Conservation (phyloP, 129 eudicot species). For the Centella asiatica region DNA sequence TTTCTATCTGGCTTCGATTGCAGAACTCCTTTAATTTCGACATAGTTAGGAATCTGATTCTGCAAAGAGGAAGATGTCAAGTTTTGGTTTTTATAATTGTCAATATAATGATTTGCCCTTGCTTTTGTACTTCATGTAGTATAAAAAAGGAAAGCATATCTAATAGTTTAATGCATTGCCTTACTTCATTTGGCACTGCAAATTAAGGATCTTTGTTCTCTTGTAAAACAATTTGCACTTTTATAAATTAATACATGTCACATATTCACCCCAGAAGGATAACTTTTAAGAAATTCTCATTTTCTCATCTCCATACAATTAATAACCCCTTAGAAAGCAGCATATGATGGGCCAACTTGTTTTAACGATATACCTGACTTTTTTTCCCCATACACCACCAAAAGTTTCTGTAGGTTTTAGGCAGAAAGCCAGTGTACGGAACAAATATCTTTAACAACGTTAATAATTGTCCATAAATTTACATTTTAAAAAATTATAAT, state of each 20-base stretch:
- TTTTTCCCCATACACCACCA: too few relatives aligned
- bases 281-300: too few relatives aligned
- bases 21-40: constrained; percentile 10
- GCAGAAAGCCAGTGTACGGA: too few relatives aligned
- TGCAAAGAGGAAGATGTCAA: constrained; percentile 24
- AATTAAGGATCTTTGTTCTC: not conserved
- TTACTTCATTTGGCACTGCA: constrained; percentile 3
- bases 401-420: too few relatives aligned
- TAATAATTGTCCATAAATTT: too few relatives aligned
- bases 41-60: constrained; percentile 32
- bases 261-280: not conserved
- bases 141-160: not conserved
- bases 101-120: constrained; percentile 8
- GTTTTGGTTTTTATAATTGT: constrained; percentile 22
- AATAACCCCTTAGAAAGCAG: too few relatives aligned
- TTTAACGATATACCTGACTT: too few relatives aligned
- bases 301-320: too few relatives aligned
- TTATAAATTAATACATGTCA: too few relatives aligned
- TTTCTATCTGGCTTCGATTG: not conserved
- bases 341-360: too few relatives aligned
- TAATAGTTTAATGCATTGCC: not conserved
- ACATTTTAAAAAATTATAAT: too few relatives aligned
- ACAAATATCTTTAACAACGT: too few relatives aligned
- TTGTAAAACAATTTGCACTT: not conserved
- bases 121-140: not conserved